Conservation (phyloP, 1,284 basidiomycete species). For the Malassezia yamatoensis region DNA sequence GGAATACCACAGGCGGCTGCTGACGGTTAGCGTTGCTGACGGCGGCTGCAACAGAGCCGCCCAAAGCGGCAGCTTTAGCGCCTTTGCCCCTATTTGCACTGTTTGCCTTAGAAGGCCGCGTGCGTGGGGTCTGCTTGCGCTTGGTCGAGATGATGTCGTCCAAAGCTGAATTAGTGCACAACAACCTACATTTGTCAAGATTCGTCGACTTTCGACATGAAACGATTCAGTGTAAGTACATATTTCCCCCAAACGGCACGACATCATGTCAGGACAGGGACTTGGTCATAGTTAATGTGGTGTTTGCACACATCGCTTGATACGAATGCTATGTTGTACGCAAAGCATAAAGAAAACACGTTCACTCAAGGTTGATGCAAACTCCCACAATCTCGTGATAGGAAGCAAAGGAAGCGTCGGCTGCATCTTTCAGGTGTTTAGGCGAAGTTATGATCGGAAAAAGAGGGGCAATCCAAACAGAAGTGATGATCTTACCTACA, state of each 20-base stretch:
- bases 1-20: constrained; percentile 43
- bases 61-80: constrained; percentile 42
- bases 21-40: constrained; percentile 41
- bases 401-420: too few relatives aligned
- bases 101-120: constrained; percentile 19
- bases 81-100: constrained; percentile 21
- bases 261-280: constrained; percentile 1
- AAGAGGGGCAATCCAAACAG: too few relatives aligned
- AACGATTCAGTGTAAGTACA: constrained; percentile 10
- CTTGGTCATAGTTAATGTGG: not conserved
- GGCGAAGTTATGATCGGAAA: too few relatives aligned
- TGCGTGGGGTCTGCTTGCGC: constrained; percentile 29
- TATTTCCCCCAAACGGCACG: constrained; percentile 1
- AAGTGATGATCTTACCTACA: too few relatives aligned
- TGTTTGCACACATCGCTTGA: too few relatives aligned
- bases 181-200: constrained; percentile 36
- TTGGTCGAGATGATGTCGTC: constrained; percentile 42
- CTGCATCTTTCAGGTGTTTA: too few relatives aligned
- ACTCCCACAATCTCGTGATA: too few relatives aligned
- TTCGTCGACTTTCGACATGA: constrained; percentile 26
- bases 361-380: too few relatives aligned
- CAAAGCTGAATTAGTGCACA: constrained; percentile 23
- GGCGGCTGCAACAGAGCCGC: constrained; percentile 30
- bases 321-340: too few relatives aligned
- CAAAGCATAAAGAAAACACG: too few relatives aligned